Base-by-base conservation (phyloP, 495 filamentous ascomycete genomes). In the Neurospora discreta region DNA sequence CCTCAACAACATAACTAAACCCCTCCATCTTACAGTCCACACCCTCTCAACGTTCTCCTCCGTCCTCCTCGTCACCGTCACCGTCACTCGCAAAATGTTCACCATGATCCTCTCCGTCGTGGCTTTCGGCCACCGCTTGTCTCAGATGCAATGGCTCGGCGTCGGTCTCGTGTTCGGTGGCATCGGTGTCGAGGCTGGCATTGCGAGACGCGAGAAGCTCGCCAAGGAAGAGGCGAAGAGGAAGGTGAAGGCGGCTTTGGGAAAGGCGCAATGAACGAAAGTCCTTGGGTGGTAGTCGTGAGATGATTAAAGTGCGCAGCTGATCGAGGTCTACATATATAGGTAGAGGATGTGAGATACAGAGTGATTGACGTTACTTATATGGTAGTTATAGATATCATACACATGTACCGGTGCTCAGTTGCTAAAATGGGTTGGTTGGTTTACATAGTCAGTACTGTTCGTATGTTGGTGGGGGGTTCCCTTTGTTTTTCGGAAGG, bases 51-150 rank as follows among this genome's bases (percentile, higher is more conserved):
- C 90, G 43, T 99, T 99, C 83, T 95, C 92, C 41, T 94, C 91
- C 10, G 85, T 99, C 71, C 86, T 98, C 69, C 89, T 99, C 38
- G 95, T 98, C 15, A 99, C 95, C 11, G 93, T 99, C 0, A 99
- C 94, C 3, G 95, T 99, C 13, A 99, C 95, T 60, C 86, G 95
- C 74, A 99, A 99, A 84, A 99, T 99, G 96, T 86, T 98, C 78
- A 98, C 94, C 72, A 99, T 99, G 95, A 91, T 98, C 73, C 86
- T 99, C 58, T 95, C 91, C 73, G 95, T 99, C 36, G 84, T 98
- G 69, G 93, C 92, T 84, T 99, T 98, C 81, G 95, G 96, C 39
- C 96, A 99, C 79, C 87, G 86, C 69, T 84, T 99, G 69, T 90
- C 87, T 26, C 81, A 84, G 42, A 96, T 94, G 84, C 95, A 99